Percentiles rank a stretch among this genome's conserved stretches.
These are phyloP conservation scores for Fusarium ramigenum DNA, from an alignment of 2,329 filamentous ascomycete species.

Conservation along the genomic window DNA sequence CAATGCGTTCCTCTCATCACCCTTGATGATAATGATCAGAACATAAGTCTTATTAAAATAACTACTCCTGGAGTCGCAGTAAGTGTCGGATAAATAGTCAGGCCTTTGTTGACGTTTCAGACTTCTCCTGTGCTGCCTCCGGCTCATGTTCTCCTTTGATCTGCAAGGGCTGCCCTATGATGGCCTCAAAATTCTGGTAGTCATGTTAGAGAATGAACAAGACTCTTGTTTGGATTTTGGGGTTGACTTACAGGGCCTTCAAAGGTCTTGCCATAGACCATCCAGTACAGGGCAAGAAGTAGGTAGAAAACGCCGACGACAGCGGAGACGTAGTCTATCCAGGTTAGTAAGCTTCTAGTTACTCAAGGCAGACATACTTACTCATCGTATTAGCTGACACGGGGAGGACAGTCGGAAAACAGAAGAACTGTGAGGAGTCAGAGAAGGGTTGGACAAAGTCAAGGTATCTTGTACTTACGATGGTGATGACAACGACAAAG, in stretches of 20 bases:
- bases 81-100: not conserved
- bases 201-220: not conserved
- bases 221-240: fast-evolving
- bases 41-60: fast-evolving
- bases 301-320: conserved; percentile 6
- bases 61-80: fast-evolving
- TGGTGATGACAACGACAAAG: conserved; percentile 2
- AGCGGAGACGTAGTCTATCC: not conserved
- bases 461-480: not conserved
- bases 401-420: not conserved
- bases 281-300: not conserved
- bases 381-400: conserved; percentile 14
- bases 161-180: not conserved
- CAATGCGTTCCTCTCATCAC: fast-evolving
- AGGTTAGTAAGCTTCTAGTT: fast-evolving
- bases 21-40: fast-evolving
- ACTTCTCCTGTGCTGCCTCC: not conserved
- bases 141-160: not conserved
- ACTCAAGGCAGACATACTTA: fast-evolving
- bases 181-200: not conserved
- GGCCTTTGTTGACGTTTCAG: not conserved
- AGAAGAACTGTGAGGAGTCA: conserved; percentile 1
- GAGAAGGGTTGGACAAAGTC: fast-evolving
- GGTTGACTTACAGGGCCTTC: conserved; percentile 3
- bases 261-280: not conserved